These are phyloP conservation scores for Singerocomus inundabilis DNA, from an alignment of 1,284 basidiomycete genomes.

Conservation along the genomic window DNA sequence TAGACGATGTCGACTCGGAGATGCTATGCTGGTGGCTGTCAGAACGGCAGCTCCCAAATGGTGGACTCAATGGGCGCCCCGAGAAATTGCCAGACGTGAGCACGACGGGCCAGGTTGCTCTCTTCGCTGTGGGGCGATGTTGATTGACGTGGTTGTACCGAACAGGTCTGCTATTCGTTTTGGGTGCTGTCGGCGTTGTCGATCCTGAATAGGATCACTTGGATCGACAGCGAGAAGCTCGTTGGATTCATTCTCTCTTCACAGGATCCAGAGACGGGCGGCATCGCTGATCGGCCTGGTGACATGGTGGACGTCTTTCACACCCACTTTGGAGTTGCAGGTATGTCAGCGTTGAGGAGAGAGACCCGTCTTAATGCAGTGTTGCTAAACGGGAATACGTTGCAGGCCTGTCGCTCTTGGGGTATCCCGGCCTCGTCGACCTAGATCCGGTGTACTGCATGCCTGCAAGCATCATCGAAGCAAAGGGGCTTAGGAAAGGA, in stretches of 20 bases:
- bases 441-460: constrained; percentile 97
- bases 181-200: constrained; percentile 92
- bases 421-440: constrained; percentile 81
- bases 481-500: constrained; percentile 59
- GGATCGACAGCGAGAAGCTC: constrained; percentile 91
- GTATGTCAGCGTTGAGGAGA: constrained; percentile 46
- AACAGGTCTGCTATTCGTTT: constrained; percentile 94
- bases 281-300: constrained; percentile 92
- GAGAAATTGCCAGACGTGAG: constrained; percentile 97
- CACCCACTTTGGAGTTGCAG: constrained; percentile 90
- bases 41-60: constrained; percentile 90
- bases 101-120: not conserved
- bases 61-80: constrained; percentile 93
- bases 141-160: not conserved
- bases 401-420: constrained; percentile 81
- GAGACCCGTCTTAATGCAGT: not conserved
- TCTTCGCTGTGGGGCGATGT: not conserved
- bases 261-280: constrained; percentile 87
- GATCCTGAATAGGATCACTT: constrained; percentile 80
- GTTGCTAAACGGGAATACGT: constrained; percentile 1
- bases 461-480: constrained; percentile 77
- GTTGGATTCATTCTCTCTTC: constrained; percentile 83
- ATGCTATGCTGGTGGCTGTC: constrained; percentile 90
- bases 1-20: constrained; percentile 76
- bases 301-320: constrained; percentile 97